Evolutionary conservation across 345 rosid species (phyloP).

Genomic region (Moricandia moricandioides): DNA sequence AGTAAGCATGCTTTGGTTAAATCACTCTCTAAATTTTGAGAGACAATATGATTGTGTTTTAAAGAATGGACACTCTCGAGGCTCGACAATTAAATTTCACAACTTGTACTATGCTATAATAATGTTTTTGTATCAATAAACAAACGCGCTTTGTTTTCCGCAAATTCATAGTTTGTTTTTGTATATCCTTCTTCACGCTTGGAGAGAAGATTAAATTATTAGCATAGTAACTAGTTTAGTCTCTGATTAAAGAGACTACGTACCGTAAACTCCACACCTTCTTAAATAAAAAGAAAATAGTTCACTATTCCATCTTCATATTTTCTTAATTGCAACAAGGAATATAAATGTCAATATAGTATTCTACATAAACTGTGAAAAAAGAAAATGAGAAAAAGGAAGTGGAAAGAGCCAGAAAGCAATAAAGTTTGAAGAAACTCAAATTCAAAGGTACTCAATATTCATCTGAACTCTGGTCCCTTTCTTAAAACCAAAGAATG

Average conservation of each 20-base stretch:
- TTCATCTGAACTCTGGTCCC: conserved; percentile 23
- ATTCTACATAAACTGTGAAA: background rate
- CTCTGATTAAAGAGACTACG: conserved; percentile 1
- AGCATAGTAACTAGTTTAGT: conserved; percentile 9
- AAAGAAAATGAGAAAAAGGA: background rate
- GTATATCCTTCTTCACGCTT: background rate
- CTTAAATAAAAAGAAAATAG: background rate
- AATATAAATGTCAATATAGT: conserved; percentile 5
- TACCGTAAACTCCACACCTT: conserved; percentile 29
- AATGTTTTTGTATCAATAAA: conserved; percentile 23
- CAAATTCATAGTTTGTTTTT: conserved; percentile 1
- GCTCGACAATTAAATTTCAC: conserved; percentile 21
- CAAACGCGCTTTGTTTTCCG: conserved; percentile 10
- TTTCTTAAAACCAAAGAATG: conserved; percentile 31
- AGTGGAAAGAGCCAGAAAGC: conserved; percentile 6
- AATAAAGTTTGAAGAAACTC: conserved; percentile 21
- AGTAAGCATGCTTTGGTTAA: conserved; percentile 29
- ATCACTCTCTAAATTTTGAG: conserved; percentile 9
- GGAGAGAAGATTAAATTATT: background rate
- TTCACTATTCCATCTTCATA: background rate
- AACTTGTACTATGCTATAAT: conserved; percentile 8
- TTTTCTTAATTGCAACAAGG: background rate
- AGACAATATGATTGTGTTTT: conserved; percentile 31
- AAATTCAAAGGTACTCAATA: conserved; percentile 36
- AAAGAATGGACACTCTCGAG: conserved; percentile 11